These are phyloP conservation scores for Schrenkiella parvula DNA, from an alignment of 345 rosid genomes.

Conservation along the genomic window DNA sequence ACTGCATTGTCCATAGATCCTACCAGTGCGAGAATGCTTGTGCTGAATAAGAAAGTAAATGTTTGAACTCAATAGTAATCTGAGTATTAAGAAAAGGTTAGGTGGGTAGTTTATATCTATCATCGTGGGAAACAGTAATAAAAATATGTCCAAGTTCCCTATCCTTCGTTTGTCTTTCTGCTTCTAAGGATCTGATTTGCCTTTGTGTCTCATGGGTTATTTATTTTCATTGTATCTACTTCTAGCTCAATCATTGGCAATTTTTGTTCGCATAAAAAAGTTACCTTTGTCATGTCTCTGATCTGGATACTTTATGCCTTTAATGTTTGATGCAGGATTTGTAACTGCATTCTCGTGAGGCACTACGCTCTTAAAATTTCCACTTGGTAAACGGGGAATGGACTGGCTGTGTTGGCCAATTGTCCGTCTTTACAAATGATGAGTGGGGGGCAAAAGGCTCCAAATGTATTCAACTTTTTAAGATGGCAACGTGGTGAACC, in stretches of 20 bases:
- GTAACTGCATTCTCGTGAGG: constrained; percentile 15
- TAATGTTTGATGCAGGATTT: constrained; percentile 20
- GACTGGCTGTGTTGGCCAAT: constrained; percentile 65
- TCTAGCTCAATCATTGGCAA: background rate
- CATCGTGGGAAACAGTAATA: background rate
- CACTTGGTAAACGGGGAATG: constrained; percentile 55
- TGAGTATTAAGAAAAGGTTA: background rate
- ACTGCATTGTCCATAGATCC: background rate
- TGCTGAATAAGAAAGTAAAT: background rate
- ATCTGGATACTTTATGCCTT: background rate
- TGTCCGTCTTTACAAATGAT: constrained; percentile 61
- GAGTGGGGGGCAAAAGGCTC: constrained; percentile 67
- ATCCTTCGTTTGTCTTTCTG: background rate
- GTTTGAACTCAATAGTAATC: background rate
- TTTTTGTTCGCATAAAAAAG: background rate
- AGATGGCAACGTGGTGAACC: constrained; percentile 70
- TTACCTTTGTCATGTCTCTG: background rate
- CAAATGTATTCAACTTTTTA: constrained; percentile 55
- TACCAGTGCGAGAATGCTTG: background rate
- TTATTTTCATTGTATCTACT: background rate
- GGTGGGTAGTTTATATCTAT: background rate
- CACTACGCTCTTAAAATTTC: background rate
- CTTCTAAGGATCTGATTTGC: background rate
- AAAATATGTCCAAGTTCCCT: background rate
- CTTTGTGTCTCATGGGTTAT: background rate